phyloP scores from a whole-genome alignment of 148 eudicot species.

The Fagopyrum tataricum region DNA sequence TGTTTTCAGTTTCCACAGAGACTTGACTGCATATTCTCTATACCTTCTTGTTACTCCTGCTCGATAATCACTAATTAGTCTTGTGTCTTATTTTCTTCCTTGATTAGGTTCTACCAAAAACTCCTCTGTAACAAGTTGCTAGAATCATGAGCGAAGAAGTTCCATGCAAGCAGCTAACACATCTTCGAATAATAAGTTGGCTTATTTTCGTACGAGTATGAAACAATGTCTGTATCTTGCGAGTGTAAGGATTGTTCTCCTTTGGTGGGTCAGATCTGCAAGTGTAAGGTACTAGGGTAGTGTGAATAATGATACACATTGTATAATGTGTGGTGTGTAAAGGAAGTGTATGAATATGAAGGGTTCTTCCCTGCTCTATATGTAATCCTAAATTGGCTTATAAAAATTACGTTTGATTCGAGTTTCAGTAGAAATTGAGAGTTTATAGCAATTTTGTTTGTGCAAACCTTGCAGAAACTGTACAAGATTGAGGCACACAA shows the following conservation, averaged over 20 bases:
- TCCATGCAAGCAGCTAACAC: neutral
- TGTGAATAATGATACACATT: conserved; percentile 5
- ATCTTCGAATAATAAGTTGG: neutral
- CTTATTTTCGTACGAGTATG: neutral
- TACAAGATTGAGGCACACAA: conserved; percentile 29
- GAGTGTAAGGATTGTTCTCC: neutral
- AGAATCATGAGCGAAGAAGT: neutral
- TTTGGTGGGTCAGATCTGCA: too few species aligned
- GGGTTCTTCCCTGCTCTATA: neutral
- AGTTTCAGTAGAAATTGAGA: too few species aligned
- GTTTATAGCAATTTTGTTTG: neutral
- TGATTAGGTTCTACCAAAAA: neutral
- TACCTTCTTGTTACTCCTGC: neutral
- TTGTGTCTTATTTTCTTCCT: neutral
- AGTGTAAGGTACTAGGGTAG: too few species aligned
- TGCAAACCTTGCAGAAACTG: conserved; percentile 16
- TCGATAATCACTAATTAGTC: neutral
- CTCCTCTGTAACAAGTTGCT: neutral
- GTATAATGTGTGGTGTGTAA: neutral
- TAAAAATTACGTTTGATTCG: too few species aligned
- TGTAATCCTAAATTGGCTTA: neutral
- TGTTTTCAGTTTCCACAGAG: neutral
- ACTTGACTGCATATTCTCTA: neutral
- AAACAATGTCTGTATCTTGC: neutral
- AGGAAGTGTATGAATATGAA: neutral